Evolutionary conservation across 2,329 filamentous ascomycete genomes (phyloP), one percentile per base, ranked within the genome.

Genomic region (Cladosporium sp.): DNA sequence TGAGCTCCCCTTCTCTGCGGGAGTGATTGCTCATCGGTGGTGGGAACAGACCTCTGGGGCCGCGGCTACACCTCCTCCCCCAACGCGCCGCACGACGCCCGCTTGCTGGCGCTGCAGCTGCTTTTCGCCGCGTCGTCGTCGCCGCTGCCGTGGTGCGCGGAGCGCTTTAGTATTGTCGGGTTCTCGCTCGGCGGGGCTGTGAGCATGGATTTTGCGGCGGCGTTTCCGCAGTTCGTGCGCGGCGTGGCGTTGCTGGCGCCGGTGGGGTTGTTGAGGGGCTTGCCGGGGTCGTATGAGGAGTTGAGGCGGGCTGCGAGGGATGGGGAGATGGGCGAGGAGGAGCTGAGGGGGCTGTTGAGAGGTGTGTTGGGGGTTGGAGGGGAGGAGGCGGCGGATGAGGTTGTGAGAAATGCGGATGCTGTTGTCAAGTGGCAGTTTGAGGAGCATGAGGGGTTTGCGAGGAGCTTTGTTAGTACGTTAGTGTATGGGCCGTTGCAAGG

Each of bases 381-480:
- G 9, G 48, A 38, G 4, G 32, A 28, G 2, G 6, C 16, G 5
- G 13, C 28, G 16, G 32, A 38, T 2, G 50, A 56, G 28, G 35
- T 53, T 10, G 9, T 28, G 10, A 53, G 37, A 4, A 52, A 56
- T 28, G 35, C 54, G 10, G 11, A 22, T n/a, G 54, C 44, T 4
- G 48, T 57, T 10, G 45, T 56, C 8, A 48, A 56, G 14, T 62
- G 60, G 60, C 60, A 62, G 38, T 61, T 49, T 31, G 53, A 59
- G 9, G 31, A 57, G 8, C 60, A 62, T 40, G 19, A 54, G 40
- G 59, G 60, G 5, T 56, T 58, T 9, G 33, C 54, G n/a, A 44
- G 44, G 18, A 55, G 55, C 40, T 59, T 59, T 46, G 38, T 54
- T n/a, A 50, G 50, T 35, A 57, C 58, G 7, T n/a, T 60, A 6